phyloP scores from a whole-genome alignment of 139 green algal species.

The Chlamydomonas applanata region DNA sequence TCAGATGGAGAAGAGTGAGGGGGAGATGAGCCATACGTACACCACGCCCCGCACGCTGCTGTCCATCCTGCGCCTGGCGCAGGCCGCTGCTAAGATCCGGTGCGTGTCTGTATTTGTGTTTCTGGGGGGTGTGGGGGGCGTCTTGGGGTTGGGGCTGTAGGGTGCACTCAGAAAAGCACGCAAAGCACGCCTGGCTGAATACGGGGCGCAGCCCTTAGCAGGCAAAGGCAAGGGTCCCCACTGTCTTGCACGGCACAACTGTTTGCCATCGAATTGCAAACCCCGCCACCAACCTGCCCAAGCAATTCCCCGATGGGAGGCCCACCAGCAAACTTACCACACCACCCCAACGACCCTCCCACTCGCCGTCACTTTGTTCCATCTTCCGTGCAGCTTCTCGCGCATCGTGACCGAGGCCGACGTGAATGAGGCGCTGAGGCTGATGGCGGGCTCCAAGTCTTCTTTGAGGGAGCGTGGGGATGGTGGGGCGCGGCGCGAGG shows the following conservation, averaged over 20 bases:
- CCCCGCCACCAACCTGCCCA: no score
- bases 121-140: background rate
- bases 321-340: no score
- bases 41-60: conserved; percentile 96
- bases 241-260: no score
- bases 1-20: conserved; percentile 58
- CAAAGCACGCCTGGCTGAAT: background rate
- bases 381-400: conserved; percentile 24
- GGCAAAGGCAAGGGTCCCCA: background rate
- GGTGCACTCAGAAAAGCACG: background rate
- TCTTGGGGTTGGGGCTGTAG: background rate
- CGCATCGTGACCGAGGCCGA: conserved; percentile 67
- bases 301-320: no score
- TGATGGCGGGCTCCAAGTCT: conserved; percentile 80
- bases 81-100: conserved; percentile 85
- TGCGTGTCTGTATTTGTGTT: conserved; percentile 35
- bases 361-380: no score
- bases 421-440: conserved; percentile 91
- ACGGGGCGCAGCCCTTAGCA: background rate
- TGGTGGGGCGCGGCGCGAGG: conserved; percentile 27
- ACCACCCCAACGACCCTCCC: no score
- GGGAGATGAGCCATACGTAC: conserved; percentile 65
- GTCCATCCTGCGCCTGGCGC: conserved; percentile 86
- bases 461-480: conserved; percentile 3
- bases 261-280: no score